Conservation (phyloP, 257 asterid species). For the Paraleonurus japonicus region DNA sequence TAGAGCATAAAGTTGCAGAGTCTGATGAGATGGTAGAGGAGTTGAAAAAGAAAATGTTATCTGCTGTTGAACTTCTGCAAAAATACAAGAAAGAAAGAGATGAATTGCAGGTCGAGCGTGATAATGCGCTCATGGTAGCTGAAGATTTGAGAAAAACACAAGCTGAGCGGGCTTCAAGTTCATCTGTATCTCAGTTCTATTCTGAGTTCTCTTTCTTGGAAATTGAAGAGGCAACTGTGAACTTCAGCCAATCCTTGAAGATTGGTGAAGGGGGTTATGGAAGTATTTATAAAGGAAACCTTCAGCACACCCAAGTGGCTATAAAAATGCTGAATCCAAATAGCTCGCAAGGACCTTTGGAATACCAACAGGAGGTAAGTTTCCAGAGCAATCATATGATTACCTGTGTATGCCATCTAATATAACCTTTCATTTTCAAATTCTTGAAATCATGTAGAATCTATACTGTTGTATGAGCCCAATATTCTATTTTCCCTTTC, state of each 20-base stretch:
- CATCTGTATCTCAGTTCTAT: constrained; percentile 53
- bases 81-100: constrained; percentile 82
- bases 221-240: constrained; percentile 72
- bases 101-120: constrained; percentile 64
- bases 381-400: constrained; percentile 3
- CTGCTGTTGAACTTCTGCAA: constrained; percentile 73
- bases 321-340: constrained; percentile 66
- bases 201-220: constrained; percentile 67
- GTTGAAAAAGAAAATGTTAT: constrained; percentile 69
- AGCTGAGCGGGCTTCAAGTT: constrained; percentile 51
- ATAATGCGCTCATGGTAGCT: constrained; percentile 57
- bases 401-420: neutral
- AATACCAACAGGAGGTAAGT: constrained; percentile 85
- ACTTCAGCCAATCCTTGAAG: constrained; percentile 57
- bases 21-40: constrained; percentile 60
- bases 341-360: constrained; percentile 78
- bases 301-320: constrained; percentile 81
- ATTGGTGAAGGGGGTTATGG: constrained; percentile 95
- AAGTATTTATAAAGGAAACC: constrained; percentile 64
- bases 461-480: neutral
- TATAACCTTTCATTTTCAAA: neutral
- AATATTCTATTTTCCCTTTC: neutral
- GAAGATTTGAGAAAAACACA: constrained; percentile 60
- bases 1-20: constrained; percentile 56
- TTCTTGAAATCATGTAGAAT: neutral